Conservation (phyloP, 768 basidiomycete species). For the Amylocystis lapponica region DNA sequence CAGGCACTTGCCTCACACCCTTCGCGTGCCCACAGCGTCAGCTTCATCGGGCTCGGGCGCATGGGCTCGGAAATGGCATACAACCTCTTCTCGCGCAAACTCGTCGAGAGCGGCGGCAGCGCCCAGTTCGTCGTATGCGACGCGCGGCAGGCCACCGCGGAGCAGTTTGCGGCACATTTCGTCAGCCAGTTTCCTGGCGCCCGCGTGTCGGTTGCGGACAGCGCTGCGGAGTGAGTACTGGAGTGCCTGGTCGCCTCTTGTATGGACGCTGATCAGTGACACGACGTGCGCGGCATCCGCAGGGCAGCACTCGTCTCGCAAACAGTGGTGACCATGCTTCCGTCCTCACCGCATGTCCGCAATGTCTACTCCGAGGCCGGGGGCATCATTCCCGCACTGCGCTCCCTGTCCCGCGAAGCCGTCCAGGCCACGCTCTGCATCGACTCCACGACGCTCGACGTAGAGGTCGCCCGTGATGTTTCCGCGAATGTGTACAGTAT, state of each 20-base stretch:
- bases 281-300: conserved; percentile 4
- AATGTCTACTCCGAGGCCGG: conserved; percentile 57
- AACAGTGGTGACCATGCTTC: conserved; percentile 85
- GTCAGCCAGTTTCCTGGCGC: conserved; percentile 51
- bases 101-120: conserved; percentile 41
- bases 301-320: conserved; percentile 62
- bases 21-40: conserved; percentile 40
- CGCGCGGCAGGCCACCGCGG: conserved; percentile 53
- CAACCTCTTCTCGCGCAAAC: conserved; percentile 76
- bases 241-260: conserved; percentile 3
- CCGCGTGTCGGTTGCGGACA: conserved; percentile 49
- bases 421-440: conserved; percentile 60
- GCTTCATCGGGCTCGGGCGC: conserved; percentile 81
- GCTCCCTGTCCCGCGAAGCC: conserved; percentile 31
- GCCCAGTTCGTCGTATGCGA: conserved; percentile 76
- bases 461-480: conserved; percentile 63
- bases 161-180: conserved; percentile 52
- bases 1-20: conserved; percentile 9
- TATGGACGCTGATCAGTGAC: neutral
- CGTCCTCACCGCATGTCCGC: conserved; percentile 84
- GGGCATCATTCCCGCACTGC: conserved; percentile 64
- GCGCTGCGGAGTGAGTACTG: conserved; percentile 67
- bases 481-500: conserved; percentile 44
- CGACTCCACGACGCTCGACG: conserved; percentile 89
- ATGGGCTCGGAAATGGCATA: conserved; percentile 88